Conservation (phyloP, 169 alveolate genomes). For the Cryptosporidium sp. region DNA sequence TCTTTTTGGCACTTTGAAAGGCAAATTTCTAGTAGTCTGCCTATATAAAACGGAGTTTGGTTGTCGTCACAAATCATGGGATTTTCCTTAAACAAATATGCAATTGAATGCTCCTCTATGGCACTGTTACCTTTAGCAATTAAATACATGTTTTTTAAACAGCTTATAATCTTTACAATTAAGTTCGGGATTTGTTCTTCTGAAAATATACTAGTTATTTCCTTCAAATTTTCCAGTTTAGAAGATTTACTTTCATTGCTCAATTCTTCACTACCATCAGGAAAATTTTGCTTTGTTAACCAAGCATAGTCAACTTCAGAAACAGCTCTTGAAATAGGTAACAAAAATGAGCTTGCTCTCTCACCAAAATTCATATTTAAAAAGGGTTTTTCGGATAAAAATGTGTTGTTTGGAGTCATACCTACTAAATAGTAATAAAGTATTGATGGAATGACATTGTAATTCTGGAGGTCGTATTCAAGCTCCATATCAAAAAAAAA, state of each 20-base stretch:
- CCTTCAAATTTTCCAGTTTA: neutral
- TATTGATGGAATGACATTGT: neutral
- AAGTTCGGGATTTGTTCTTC: neutral
- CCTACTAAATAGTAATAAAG: constrained; percentile 16
- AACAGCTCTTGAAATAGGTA: constrained; percentile 35
- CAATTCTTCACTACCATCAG: neutral
- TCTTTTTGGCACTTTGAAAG: constrained; percentile 3
- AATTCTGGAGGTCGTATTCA: neutral
- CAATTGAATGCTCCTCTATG: neutral
- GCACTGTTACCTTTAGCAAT: neutral
- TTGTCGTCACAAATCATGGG: neutral
- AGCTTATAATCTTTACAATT: neutral
- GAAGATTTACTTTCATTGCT: neutral
- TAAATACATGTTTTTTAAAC: neutral
- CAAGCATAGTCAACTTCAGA: constrained; percentile 41
- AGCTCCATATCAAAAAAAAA: neutral
- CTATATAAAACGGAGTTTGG: constrained; percentile 21
- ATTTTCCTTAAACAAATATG: neutral
- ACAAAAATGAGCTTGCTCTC: neutral
- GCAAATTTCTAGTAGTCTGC: constrained; percentile 58
- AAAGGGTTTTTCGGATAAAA: neutral
- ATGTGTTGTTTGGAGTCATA: neutral
- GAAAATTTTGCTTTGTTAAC: neutral
- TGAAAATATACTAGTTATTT: neutral
- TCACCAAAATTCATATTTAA: neutral